Percentiles rank a stretch among this genome's conserved stretches.
These are phyloP conservation scores for Lentinula raphanica DNA, from an alignment of 768 basidiomycete genomes.

Conservation along the genomic window DNA sequence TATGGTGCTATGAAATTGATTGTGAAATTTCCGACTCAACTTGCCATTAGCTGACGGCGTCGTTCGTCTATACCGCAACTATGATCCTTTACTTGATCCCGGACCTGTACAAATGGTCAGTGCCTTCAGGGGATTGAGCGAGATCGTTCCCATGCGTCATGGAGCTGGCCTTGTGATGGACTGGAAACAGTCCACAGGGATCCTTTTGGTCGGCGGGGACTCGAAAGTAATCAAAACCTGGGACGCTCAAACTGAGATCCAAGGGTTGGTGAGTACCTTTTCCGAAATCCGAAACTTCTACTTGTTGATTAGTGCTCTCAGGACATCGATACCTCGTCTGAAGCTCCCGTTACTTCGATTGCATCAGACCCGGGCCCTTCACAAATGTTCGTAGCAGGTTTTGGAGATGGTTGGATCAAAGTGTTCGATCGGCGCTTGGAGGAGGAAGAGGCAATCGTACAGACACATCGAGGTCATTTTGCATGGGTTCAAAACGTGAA, in stretches of 20 bases:
- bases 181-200: slow-evolving; percentile 89
- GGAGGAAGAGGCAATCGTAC: slow-evolving; percentile 77
- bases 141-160: slow-evolving; percentile 66
- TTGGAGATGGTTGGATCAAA: slow-evolving; percentile 86
- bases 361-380: slow-evolving; percentile 70
- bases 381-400: slow-evolving; percentile 82
- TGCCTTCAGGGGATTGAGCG: slow-evolving; percentile 84
- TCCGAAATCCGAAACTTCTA: background rate
- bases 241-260: slow-evolving; percentile 90
- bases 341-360: slow-evolving; percentile 85
- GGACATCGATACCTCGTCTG: slow-evolving; percentile 88
- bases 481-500: slow-evolving; percentile 91
- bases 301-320: slow-evolving; percentile 23
- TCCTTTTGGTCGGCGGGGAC: slow-evolving; percentile 87
- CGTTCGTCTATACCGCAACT: slow-evolving; percentile 88
- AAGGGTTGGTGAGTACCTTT: slow-evolving; percentile 51
- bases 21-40: background rate
- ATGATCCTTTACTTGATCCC: slow-evolving; percentile 68
- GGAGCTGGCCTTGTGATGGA: slow-evolving; percentile 84
- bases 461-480: slow-evolving; percentile 68
- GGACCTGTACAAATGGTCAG: slow-evolving; percentile 87
- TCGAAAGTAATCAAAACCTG: slow-evolving; percentile 84
- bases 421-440: slow-evolving; percentile 89
- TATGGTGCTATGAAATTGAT: slow-evolving; percentile 21
- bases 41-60: slow-evolving; percentile 78